Percentiles rank a stretch among this genome's conserved stretches.
phyloP scores from a whole-genome alignment of 768 basidiomycete genomes.

The Leccinum olivaceopallidum region DNA sequence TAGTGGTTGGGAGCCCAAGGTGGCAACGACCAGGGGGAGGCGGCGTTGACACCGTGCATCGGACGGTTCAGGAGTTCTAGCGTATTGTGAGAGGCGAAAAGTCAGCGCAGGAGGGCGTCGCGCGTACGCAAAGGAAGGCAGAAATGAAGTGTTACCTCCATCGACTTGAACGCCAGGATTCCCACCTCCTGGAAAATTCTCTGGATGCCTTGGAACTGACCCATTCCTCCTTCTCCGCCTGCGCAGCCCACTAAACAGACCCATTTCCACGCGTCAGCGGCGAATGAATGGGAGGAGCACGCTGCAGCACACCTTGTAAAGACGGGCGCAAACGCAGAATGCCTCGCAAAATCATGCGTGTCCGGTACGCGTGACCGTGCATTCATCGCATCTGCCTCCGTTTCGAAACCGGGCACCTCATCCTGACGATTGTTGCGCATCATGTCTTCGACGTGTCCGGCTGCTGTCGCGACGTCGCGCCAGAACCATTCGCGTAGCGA shows the following conservation, averaged over 20 bases:
- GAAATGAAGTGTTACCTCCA: slow-evolving; percentile 12
- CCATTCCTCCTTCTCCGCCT: neutral
- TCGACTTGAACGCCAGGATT: slow-evolving; percentile 22
- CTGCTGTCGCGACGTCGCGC: slow-evolving; percentile 21
- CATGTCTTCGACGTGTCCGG: slow-evolving; percentile 21
- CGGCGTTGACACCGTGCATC: neutral
- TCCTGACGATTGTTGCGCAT: slow-evolving; percentile 21
- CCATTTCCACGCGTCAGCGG: neutral
- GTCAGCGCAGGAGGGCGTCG: slow-evolving; percentile 2
- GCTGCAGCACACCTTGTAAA: slow-evolving; percentile 5
- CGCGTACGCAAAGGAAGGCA: neutral
- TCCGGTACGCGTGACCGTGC: slow-evolving; percentile 5
- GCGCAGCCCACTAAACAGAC: slow-evolving; percentile 7
- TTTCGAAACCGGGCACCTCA: slow-evolving; percentile 18
- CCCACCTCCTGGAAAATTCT: slow-evolving; percentile 16
- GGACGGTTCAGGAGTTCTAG: slow-evolving; percentile 10
- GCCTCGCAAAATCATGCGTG: slow-evolving; percentile 13
- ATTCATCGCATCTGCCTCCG: neutral
- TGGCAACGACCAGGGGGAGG: slow-evolving; percentile 13
- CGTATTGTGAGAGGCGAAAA: neutral
- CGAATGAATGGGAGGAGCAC: neutral
- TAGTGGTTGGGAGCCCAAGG: slow-evolving; percentile 20
- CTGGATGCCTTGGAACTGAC: slow-evolving; percentile 5
- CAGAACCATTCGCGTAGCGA: slow-evolving; percentile 27
- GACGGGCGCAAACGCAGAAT: slow-evolving; percentile 23